Base-by-base conservation (phyloP, 805 yeast species). In the Lipomyces japonicus region DNA sequence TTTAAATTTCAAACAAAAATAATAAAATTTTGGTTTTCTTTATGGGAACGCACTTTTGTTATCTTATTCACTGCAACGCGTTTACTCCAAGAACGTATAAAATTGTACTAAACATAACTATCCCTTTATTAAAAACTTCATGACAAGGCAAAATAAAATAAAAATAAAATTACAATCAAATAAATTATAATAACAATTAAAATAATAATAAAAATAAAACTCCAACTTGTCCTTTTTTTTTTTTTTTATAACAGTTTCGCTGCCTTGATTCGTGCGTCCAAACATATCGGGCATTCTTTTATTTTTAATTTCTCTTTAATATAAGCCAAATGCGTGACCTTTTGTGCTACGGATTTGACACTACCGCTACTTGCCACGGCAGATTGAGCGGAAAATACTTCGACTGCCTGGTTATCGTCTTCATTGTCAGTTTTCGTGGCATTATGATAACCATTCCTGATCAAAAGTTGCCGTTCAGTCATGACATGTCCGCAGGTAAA, bases 261-360 rank as follows among this genome's bases (percentile, higher is more conserved):
- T 6, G n/a, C 28, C 28, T 25, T 23, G 22, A 26, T 16, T 21
- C 42, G 25, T 12, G n/a, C 39, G 25, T 46, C 55, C 23, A 18
- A 25, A 39, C 56, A 51, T 0, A 47, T 42, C 4, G 56, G 56
- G 32, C 56, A 51, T 12, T 45, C 50, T 22, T 39, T 45, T 18
- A 40, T 26, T 22, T 19, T 16, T 41, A 47, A 22, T 37, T 51
- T 51, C 41, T 51, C 52, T 44, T 38, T 44, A n/a, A 51, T 51
- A 36, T 38, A 47, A 18, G 57, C 57, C 48, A 46, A 36, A 40
- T 53, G 57, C 23, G 57, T 53, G 10, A 53, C 57, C 25, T 53
- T 53, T 28, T 48, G 50, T 16, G 54, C 57, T 7, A 53, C 57
- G 30, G 38, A 42, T 45, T 50, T 41, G 22, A 51, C 38, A 18